A percentile compares a stretch with the other conserved stretches of the same genome.
Evolutionary conservation across 345 rosid species (phyloP).

Genomic region (Melaleuca quinquenervia): DNA sequence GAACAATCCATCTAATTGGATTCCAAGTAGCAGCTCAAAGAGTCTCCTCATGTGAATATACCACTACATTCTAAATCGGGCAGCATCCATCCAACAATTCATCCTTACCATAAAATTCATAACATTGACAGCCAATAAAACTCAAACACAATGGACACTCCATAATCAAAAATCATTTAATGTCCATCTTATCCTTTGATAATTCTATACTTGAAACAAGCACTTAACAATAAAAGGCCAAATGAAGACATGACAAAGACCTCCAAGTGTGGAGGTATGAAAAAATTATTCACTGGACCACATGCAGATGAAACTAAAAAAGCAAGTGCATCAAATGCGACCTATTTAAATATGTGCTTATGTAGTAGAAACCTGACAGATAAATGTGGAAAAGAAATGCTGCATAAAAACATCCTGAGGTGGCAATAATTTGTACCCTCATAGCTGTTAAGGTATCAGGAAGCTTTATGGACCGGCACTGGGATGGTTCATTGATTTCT

Average conservation of each 20-base stretch:
- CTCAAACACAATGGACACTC: not conserved
- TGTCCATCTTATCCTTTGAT: not conserved
- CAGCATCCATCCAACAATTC: not conserved
- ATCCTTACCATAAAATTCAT: not conserved
- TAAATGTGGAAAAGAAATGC: not conserved
- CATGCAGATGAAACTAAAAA: not conserved
- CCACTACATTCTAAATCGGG: not conserved
- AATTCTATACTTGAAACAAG: not conserved
- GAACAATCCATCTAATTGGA: not conserved
- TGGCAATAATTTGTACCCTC: conserved; percentile 33
- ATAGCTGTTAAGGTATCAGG: conserved; percentile 50
- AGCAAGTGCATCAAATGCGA: not conserved
- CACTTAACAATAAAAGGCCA: not conserved
- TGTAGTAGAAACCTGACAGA: not conserved
- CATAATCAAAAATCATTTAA: not conserved
- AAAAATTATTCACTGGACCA: not conserved
- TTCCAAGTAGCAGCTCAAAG: not conserved
- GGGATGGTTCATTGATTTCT: conserved; percentile 72
- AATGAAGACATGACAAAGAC: not conserved
- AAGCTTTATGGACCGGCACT: conserved; percentile 71
- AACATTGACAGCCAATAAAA: not conserved
- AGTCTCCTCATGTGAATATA: not conserved
- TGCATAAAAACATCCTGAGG: not conserved
- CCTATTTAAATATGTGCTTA: not conserved
- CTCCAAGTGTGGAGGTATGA: not conserved